Base-by-base conservation (phyloP, 164 flowering plant species). In the Umbilicus rupestris region DNA sequence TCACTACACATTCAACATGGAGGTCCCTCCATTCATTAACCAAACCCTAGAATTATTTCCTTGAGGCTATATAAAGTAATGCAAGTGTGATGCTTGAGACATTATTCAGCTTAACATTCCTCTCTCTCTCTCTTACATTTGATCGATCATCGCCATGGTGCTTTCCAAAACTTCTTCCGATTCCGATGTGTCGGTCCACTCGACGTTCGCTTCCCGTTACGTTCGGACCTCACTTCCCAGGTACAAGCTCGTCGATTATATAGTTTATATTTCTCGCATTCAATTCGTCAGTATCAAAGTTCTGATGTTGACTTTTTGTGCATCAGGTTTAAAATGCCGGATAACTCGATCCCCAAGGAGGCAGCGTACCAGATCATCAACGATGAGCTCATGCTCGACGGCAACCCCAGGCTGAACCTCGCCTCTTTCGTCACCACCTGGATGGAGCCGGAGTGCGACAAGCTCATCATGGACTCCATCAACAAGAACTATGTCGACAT, bases 341-440 rank as follows among this genome's bases (percentile, higher is more conserved):
- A n/a, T n/a, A n/a, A n/a, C n/a, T 81, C 89, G 22, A 88, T 84
- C 8, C 90, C 90, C 1, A 88, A 83, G 70, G 94, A 88, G 1
- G 90, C 90, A 3, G 90, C 94, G 5, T 84, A 81, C 39, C 94
- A 88, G 77, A 79, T 88, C 30, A 86, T 88, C 20, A 79, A 47
- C 65, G 90, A 86, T 59, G 90, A 88, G 75, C 42, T 88, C 75
- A 86, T 88, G 90, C 69, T 88, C 22, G 94, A 88, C 55, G 94
- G 90, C 10, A 87, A 83, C 41, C 96, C 92, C 1, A 79, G 96
- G 73, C 76, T 87, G 41, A 87, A 87, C 66, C 50, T 89, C 70
- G 92, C 89, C 0, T 87, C 90, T 0, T 89, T 89, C 57, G 96
- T 89, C n/a, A 85, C 92, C 1, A 89, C 96, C 0, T 88, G 95